These are phyloP conservation scores for Colletotrichum graminicola DNA, from an alignment of 2,329 filamentous ascomycete species.

Conservation along the genomic window DNA sequence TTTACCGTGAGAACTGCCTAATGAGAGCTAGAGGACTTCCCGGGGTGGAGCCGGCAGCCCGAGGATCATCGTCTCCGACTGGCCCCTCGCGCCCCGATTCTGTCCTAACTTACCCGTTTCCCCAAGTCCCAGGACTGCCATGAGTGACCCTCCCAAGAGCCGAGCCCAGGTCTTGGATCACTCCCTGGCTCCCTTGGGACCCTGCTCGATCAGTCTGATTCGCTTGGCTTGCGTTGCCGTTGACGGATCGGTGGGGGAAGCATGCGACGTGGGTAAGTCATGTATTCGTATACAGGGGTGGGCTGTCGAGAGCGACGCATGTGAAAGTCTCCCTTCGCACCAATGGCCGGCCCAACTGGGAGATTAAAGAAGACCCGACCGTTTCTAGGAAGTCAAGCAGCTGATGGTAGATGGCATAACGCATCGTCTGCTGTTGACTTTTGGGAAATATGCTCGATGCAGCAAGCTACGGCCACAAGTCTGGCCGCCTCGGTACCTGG, in stretches of 20 bases:
- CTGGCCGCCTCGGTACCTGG: background rate
- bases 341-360: background rate
- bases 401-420: background rate
- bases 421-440: background rate
- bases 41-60: slow-evolving; percentile 34
- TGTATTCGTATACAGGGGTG: slow-evolving; percentile 7
- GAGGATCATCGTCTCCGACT: slow-evolving; percentile 18
- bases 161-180: background rate
- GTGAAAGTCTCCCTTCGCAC: slow-evolving; percentile 13
- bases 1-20: slow-evolving; percentile 14
- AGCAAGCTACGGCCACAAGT: background rate
- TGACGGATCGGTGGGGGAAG: background rate
- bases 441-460: background rate
- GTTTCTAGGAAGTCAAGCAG: slow-evolving; percentile 9
- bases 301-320: slow-evolving; percentile 16
- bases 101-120: background rate
- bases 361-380: slow-evolving; percentile 20
- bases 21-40: slow-evolving; percentile 32
- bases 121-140: background rate
- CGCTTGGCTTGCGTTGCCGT: background rate
- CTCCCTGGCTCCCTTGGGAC: background rate
- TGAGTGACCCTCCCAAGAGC: background rate
- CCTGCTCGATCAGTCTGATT: background rate
- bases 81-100: background rate
- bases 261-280: background rate